Evolutionary conservation across 768 basidiomycete genomes (phyloP), one percentile per base, ranked within the genome.

Genomic region (Rickenella mellea): DNA sequence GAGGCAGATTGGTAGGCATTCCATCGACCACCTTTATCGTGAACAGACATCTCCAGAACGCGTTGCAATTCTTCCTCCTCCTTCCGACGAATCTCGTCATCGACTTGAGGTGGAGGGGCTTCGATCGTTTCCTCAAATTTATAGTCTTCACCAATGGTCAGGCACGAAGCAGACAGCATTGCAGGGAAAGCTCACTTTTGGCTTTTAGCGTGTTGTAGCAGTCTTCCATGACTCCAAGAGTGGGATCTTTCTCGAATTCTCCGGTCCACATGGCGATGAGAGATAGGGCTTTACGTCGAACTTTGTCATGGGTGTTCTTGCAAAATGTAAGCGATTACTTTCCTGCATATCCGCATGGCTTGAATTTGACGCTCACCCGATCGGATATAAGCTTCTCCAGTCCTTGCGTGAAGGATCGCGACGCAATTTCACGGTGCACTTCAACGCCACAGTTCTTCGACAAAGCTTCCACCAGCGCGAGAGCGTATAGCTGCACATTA

Each of bases 1-100:
- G 59, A 63, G 41, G 46, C 58, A 39, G 52, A 67, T 55, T 56
- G 39, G 50, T 74, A 74, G 6, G 64, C 56, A 1, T 66, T 48
- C 72, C 80, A 80, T 37, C 88, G 71, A 1, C 91, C 92, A 9
- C 92, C 92, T 48, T 82, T 84, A 57, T 97, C 92, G 42, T 82
- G 79, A 65, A 91, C 82, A n/a, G 85, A 89, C 65, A 96, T 80
- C 55, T 94, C 92, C 21, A 98, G 69, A 0, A 83, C 94, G 4
- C 91, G 78, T 54, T 91, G 87, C 2, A 98, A 78, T 51, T 98
- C 94, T 54, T 94, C 94, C 54, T 97, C 94, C 56, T 98, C 94
- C 45, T 76, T 74, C 10, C 88, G 70, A 10, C 86, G 74, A 31
- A 78, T 75, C 10, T 87, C 88, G 47, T 90, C 89, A 47, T 88